Conservation (phyloP, 768 basidiomycete genomes). For the Hebeloma cylindrosporum region DNA sequence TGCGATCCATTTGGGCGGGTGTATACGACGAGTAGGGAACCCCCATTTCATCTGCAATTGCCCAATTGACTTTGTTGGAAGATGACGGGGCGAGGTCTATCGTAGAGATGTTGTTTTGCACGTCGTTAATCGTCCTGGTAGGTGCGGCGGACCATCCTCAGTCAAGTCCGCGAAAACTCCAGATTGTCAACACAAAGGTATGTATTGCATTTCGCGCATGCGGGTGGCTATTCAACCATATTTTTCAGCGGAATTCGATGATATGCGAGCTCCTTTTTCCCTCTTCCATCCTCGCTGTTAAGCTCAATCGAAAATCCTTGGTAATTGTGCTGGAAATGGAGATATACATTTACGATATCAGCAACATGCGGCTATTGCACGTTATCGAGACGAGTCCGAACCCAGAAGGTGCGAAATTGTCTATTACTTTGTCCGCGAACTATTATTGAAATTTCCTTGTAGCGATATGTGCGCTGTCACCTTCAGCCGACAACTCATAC, state of each 20-base stretch:
- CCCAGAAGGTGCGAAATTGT: conserved; percentile 70
- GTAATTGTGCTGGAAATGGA: conserved; percentile 96
- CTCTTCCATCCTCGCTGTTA: conserved; percentile 94
- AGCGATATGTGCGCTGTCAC: conserved; percentile 95
- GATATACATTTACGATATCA: conserved; percentile 99
- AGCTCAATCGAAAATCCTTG: conserved; percentile 94
- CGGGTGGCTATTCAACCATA: too few relatives aligned
- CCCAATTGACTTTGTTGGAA: conserved; percentile 27
- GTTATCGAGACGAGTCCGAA: conserved; percentile 97
- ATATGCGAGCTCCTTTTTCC: conserved; percentile 99
- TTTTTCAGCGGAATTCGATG: conserved; percentile 85
- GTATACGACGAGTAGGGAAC: conserved; percentile 82
- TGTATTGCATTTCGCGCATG: conserved; percentile 15
- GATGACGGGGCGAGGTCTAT: conserved; percentile 95
- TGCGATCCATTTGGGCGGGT: conserved; percentile 98
- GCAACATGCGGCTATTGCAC: conserved; percentile 95
- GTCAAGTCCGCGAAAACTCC: conserved; percentile 88
- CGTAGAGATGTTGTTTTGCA: conserved; percentile 99
- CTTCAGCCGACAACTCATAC: conserved; percentile 89
- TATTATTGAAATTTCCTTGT: conserved; percentile 9
- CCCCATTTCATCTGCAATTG: neutral
- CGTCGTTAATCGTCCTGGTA: conserved; percentile 94
- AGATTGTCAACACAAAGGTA: conserved; percentile 99
- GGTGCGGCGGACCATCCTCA: conserved; percentile 92
- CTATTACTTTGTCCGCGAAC: neutral